A percentile compares a stretch with the other conserved stretches of the same genome.
These are phyloP conservation scores for Funneliformis mosseae DNA, from an alignment of 192 early-diverging fungal species.

Conservation along the genomic window DNA sequence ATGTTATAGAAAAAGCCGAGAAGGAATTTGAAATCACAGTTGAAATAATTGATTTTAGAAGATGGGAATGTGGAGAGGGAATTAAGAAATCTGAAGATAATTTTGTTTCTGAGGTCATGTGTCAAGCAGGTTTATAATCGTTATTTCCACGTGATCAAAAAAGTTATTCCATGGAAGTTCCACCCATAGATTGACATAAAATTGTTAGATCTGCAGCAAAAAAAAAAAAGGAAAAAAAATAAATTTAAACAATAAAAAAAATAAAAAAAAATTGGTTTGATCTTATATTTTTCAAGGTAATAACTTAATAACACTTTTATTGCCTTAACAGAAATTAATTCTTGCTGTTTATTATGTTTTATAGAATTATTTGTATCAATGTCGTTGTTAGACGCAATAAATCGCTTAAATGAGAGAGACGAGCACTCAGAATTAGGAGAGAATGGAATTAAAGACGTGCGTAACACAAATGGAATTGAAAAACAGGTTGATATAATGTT, in stretches of 20 bases:
- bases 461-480: not conserved
- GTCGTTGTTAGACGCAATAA: not conserved
- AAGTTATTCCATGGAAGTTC: too few species aligned
- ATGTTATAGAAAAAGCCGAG: conserved; percentile 58
- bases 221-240: too few species aligned
- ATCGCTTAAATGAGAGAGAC: conserved; percentile 2
- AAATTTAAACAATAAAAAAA: too few species aligned
- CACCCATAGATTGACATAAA: too few species aligned
- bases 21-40: conserved; percentile 52
- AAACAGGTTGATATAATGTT: not conserved
- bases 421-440: not conserved
- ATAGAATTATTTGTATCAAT: not conserved
- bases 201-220: too few species aligned
- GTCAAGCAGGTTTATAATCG: conserved; percentile 28
- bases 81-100: conserved; percentile 74
- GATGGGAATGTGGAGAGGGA: conserved; percentile 86
- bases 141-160: not conserved
- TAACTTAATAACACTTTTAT: not conserved
- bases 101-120: conserved; percentile 82
- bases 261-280: too few species aligned
- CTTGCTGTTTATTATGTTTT: not conserved
- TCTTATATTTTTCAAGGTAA: too few species aligned
- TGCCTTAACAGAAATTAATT: not conserved
- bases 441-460: too few species aligned
- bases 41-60: conserved; percentile 67